phyloP scores from a whole-genome alignment of 108 stramenopile species.

The Hondaea fermentalgiana region DNA sequence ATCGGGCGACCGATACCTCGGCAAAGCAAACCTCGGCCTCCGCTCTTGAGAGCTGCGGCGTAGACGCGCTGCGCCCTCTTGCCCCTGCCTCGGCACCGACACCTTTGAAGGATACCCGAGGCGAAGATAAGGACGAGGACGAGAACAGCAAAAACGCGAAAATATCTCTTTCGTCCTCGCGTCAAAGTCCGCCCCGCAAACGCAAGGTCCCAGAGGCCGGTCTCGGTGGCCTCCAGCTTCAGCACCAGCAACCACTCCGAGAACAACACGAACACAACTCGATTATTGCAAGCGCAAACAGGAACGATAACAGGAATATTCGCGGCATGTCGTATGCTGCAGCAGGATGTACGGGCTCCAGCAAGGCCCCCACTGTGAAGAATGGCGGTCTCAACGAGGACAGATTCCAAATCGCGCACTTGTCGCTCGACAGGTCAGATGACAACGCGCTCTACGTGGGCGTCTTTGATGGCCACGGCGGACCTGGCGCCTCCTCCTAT shows the following conservation, averaged over 20 bases:
- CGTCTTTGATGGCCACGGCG: constrained; percentile 13
- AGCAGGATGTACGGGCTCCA: background rate
- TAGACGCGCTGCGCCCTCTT: no score
- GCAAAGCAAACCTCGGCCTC: no score
- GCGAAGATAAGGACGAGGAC: background rate
- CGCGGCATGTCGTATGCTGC: constrained; percentile 1
- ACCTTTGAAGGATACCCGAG: no score
- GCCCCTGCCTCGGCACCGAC: no score
- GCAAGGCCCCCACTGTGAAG: background rate
- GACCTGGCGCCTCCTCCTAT: background rate
- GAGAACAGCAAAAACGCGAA: background rate
- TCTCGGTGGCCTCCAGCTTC: background rate
- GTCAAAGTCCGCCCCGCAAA: background rate
- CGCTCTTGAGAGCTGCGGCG: no score
- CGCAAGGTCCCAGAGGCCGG: background rate
- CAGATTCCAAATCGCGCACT: background rate
- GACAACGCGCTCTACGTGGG: background rate
- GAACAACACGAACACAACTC: background rate
- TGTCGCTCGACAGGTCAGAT: background rate
- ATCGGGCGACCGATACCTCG: no score
- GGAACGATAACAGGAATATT: background rate
- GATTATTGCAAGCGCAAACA: background rate
- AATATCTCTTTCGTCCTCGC: background rate
- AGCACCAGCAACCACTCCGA: background rate
- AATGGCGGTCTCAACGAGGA: constrained; percentile 9